Conservation (phyloP, 2,329 filamentous ascomycete species). For the Microcyclosporella mali region DNA sequence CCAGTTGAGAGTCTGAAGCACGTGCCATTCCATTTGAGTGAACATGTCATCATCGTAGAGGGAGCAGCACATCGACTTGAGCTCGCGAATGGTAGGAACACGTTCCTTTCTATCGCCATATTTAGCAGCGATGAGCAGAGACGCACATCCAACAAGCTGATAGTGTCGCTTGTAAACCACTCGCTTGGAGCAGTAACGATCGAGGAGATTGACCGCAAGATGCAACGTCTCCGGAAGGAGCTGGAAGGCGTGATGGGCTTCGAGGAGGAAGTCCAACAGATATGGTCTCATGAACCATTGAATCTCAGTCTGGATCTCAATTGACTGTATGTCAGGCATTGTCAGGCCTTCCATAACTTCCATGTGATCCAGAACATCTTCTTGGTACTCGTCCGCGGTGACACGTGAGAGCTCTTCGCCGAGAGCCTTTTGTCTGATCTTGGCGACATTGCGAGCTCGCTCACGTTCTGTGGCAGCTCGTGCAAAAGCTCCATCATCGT, state of each 20-base stretch:
- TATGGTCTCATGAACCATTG: conserved; percentile 99
- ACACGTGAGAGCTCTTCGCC: conserved; percentile 81
- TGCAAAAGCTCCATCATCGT: conserved; percentile 49
- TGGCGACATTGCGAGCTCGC: conserved; percentile 69
- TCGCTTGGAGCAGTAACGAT: conserved; percentile 94
- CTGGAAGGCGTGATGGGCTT: conserved; percentile 92
- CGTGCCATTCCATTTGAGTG: conserved; percentile 99
- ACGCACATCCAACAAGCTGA: conserved; percentile 92
- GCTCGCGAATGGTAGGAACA: conserved; percentile 92
- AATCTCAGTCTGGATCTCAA: conserved; percentile 98
- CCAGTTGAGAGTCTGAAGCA: conserved; percentile 95
- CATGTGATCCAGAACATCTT: conserved; percentile 93
- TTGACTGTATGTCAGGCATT: conserved; percentile 89
- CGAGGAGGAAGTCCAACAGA: conserved; percentile 94
- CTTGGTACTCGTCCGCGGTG: conserved; percentile 83
- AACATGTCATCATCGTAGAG: conserved; percentile 99
- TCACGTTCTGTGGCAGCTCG: conserved; percentile 64
- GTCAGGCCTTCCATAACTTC: conserved; percentile 93
- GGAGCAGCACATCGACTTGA: conserved; percentile 98
- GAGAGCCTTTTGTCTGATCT: conserved; percentile 79
- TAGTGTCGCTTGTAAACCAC: conserved; percentile 99
- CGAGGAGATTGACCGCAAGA: conserved; percentile 90
- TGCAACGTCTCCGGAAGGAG: conserved; percentile 92
- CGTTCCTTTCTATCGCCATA: conserved; percentile 98
- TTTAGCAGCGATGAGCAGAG: conserved; percentile 93